Conservation (phyloP, 1,284 basidiomycete genomes). For the Agroathelia rolfsii region DNA sequence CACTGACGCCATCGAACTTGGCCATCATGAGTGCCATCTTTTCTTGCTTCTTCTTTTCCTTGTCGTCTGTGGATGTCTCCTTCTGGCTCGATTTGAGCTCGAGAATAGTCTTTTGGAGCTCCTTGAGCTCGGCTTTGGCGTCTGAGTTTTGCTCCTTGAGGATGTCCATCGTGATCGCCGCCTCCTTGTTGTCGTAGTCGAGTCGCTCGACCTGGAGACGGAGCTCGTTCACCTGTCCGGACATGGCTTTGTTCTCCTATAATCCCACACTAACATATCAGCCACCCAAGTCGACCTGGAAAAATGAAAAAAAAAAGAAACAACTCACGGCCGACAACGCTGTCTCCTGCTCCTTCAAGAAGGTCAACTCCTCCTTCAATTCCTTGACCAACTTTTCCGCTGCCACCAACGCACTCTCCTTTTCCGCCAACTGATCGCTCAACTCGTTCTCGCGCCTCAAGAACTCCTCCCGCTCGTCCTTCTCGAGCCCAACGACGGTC, state of each 20-base stretch:
- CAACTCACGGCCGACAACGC: slow-evolving; percentile 57
- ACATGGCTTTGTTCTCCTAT: slow-evolving; percentile 89
- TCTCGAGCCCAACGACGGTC: slow-evolving; percentile 77
- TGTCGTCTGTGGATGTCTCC: slow-evolving; percentile 84
- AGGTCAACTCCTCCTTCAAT: slow-evolving; percentile 74
- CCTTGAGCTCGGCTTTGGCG: slow-evolving; percentile 82
- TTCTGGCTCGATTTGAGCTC: slow-evolving; percentile 78
- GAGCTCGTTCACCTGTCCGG: slow-evolving; percentile 84
- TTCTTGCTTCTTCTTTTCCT: slow-evolving; percentile 98
- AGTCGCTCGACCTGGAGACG: slow-evolving; percentile 87
- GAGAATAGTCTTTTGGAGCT: slow-evolving; percentile 73
- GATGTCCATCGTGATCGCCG: slow-evolving; percentile 89
- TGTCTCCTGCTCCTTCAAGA: slow-evolving; percentile 88
- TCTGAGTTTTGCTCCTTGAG: slow-evolving; percentile 94
- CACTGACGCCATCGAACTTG: slow-evolving; percentile 89
- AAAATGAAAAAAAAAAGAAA: slow-evolving; percentile 4
- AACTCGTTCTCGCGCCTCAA: slow-evolving; percentile 94
- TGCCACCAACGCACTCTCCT: slow-evolving; percentile 67
- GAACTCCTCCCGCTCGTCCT: slow-evolving; percentile 98
- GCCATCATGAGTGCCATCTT: slow-evolving; percentile 99
- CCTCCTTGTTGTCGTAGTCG: slow-evolving; percentile 94
- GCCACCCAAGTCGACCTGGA: too few species aligned
- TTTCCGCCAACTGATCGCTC: slow-evolving; percentile 88
- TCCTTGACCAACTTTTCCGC: slow-evolving; percentile 80
- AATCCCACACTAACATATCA: slow-evolving; percentile 8